A percentile compares a stretch with the other conserved stretches of the same genome.
phyloP scores from a whole-genome alignment of 495 filamentous ascomycete species.

The Pseudoneurospora amorphoporcata region DNA sequence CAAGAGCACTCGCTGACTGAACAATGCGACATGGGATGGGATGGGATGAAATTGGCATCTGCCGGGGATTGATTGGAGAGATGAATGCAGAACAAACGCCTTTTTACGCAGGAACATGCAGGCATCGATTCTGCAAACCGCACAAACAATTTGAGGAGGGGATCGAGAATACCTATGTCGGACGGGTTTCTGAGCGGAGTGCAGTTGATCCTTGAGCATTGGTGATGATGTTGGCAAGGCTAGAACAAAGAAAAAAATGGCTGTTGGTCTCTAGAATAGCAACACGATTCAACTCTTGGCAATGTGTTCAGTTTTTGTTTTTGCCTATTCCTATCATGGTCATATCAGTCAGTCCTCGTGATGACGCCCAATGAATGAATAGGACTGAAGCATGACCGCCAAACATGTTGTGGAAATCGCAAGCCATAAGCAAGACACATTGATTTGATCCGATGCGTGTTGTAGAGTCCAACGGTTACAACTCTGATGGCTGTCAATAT shows the following conservation, averaged over 20 bases:
- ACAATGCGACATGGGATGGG: neutral
- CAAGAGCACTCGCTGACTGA: neutral
- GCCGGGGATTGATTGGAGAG: neutral
- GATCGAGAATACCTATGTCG: neutral
- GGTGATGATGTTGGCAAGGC: neutral
- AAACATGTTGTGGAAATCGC: neutral
- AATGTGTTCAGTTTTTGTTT: neutral
- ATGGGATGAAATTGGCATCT: neutral
- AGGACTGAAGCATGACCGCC: neutral
- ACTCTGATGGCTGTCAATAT: neutral
- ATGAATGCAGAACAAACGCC: neutral
- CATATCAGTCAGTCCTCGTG: neutral
- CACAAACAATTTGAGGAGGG: neutral
- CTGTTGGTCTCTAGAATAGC: neutral
- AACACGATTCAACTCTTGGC: neutral
- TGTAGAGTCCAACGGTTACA: neutral
- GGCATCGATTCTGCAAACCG: neutral
- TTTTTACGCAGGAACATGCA: neutral
- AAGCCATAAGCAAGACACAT: neutral
- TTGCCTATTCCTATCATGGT: neutral
- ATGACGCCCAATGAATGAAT: neutral
- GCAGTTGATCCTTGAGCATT: no score
- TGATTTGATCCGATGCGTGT: neutral
- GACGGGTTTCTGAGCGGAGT: neutral
- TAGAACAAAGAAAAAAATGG: neutral